Conservation (phyloP, 345 rosid genomes). For the Eucalyptus urophylla region DNA sequence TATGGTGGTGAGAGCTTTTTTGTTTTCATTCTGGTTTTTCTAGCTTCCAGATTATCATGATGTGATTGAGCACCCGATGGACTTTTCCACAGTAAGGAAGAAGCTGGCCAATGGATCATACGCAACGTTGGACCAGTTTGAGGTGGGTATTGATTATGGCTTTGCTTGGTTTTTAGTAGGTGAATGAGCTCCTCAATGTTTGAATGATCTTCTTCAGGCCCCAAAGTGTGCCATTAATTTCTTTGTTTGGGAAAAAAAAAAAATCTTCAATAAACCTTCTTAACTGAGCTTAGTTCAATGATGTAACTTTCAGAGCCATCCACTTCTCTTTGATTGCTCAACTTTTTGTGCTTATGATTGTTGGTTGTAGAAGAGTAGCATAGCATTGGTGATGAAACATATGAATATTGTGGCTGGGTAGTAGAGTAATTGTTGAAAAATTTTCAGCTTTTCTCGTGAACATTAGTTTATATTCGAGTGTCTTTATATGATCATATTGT, state of each 20-base stretch:
- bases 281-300: neutral
- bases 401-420: neutral
- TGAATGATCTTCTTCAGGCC: neutral
- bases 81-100: conserved; percentile 70
- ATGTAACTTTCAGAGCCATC: neutral
- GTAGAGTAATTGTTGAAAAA: neutral
- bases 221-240: neutral
- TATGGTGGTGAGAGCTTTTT: neutral
- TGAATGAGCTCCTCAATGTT: neutral
- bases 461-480: neutral
- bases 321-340: neutral
- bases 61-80: conserved; percentile 77
- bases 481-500: neutral
- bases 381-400: neutral
- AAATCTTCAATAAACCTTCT: neutral
- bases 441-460: neutral
- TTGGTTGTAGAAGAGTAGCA: neutral
- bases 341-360: neutral
- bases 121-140: conserved; percentile 50
- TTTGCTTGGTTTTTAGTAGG: neutral
- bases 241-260: neutral
- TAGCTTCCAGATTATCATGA: conserved; percentile 89
- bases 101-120: conserved; percentile 68
- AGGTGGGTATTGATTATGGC: conserved; percentile 26
- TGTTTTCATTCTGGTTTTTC: neutral